Conservation (phyloP, 2,329 filamentous ascomycete genomes). For the Ploettnerulaceae sp. region DNA sequence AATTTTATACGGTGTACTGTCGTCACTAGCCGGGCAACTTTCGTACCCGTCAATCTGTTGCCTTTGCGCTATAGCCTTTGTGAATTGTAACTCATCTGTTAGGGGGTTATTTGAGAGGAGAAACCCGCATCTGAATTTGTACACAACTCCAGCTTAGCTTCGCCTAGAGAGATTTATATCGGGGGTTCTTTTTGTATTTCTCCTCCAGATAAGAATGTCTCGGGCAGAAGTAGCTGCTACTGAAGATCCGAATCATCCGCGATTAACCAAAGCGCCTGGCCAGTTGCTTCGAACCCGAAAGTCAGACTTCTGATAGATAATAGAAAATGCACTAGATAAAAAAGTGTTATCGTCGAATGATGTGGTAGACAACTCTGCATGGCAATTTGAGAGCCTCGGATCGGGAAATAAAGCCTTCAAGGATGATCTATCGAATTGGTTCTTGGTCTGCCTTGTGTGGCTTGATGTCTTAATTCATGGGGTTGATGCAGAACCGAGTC, state of each 20-base stretch:
- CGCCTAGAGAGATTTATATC: neutral
- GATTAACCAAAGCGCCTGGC: neutral
- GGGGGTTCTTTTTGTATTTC: neutral
- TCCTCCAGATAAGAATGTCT: neutral
- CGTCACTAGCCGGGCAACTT: neutral
- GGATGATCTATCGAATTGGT: neutral
- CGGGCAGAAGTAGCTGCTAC: neutral
- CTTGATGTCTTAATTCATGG: conserved; percentile 3
- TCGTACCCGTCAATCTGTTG: conserved; percentile 7
- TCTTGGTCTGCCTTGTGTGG: conserved; percentile 2
- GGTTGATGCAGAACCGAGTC: neutral
- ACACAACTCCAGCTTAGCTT: neutral
- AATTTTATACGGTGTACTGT: neutral
- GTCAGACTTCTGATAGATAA: neutral
- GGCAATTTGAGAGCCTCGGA: neutral
- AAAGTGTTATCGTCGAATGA: neutral
- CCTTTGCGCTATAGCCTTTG: neutral
- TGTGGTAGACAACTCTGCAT: neutral
- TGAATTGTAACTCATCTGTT: neutral
- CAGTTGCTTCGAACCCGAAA: neutral
- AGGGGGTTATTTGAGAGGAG: too few relatives aligned
- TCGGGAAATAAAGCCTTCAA: neutral
- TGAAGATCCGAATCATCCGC: neutral
- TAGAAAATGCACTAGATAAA: neutral
- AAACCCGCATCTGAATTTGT: neutral